These are phyloP conservation scores for Penicillium sp. DNA, from an alignment of 2,329 filamentous ascomycete genomes.

Conservation along the genomic window DNA sequence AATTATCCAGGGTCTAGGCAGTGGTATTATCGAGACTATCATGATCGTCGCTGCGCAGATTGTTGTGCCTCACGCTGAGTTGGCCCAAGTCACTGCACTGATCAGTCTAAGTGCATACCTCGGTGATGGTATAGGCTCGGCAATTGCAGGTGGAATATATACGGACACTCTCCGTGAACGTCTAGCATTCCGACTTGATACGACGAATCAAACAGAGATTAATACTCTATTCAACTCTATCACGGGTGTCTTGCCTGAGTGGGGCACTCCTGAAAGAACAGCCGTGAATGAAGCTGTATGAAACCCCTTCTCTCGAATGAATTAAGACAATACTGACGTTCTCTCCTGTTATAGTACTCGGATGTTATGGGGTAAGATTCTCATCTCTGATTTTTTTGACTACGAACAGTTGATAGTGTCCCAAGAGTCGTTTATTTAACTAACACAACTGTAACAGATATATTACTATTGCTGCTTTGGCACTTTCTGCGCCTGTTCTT, in stretches of 20 bases:
- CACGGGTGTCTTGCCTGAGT: constrained; percentile 36
- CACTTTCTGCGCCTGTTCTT: neutral
- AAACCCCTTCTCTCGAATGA: neutral
- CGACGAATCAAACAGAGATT: constrained; percentile 29
- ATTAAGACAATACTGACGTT: neutral
- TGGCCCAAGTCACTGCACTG: constrained; percentile 48
- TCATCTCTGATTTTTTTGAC: neutral
- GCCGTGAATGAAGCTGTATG: constrained; percentile 41
- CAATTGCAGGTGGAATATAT: constrained; percentile 50
- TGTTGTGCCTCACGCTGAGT: constrained; percentile 42
- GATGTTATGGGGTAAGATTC: constrained; percentile 5
- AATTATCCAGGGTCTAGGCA: constrained; percentile 47
- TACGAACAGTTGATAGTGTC: neutral
- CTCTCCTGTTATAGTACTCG: neutral
- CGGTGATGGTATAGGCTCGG: constrained; percentile 30
- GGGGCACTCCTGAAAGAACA: constrained; percentile 38
- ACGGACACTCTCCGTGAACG: constrained; percentile 42
- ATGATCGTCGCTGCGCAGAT: constrained; percentile 45
- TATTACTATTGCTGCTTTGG: neutral
- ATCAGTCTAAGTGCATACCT: constrained; percentile 43
- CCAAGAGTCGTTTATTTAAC: neutral
- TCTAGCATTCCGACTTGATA: constrained; percentile 36
- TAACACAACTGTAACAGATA: neutral
- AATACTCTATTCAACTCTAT: constrained; percentile 46
- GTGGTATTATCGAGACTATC: constrained; percentile 43